phyloP scores from a whole-genome alignment of 768 basidiomycete species.

The Postia placenta region DNA sequence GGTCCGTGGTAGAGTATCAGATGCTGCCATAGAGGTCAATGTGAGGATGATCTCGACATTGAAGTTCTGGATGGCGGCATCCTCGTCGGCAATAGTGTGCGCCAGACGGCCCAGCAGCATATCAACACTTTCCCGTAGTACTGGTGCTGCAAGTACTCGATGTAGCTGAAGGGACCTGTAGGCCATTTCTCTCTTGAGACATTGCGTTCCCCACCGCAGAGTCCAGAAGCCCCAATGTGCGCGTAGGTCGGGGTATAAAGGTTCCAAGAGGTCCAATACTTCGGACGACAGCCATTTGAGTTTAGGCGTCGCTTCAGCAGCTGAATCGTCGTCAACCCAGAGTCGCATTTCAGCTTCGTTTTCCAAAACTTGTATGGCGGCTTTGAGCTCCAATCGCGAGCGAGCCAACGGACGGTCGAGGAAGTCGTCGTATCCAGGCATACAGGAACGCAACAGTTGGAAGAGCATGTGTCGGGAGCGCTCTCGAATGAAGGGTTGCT shows the following conservation, averaged over 20 bases:
- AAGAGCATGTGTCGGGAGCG: constrained; percentile 78
- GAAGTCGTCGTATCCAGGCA: constrained; percentile 71
- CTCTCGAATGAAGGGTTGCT: constrained; percentile 58
- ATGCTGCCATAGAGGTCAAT: constrained; percentile 53
- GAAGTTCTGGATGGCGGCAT: constrained; percentile 75
- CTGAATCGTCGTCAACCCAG: constrained; percentile 69
- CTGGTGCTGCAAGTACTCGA: constrained; percentile 67
- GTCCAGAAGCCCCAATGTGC: constrained; percentile 78
- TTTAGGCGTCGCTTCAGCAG: constrained; percentile 51
- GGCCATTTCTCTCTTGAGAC: constrained; percentile 79
- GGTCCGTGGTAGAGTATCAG: constrained; percentile 49
- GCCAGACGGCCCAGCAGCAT: constrained; percentile 78
- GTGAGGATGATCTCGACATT: constrained; percentile 79
- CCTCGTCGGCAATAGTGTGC: constrained; percentile 72
- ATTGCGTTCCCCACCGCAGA: constrained; percentile 79
- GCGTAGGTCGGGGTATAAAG: constrained; percentile 61
- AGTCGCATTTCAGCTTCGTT: constrained; percentile 48
- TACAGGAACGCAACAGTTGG: constrained; percentile 78
- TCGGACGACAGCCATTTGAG: constrained; percentile 64
- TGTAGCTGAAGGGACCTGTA: constrained; percentile 90
- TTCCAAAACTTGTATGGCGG: constrained; percentile 49
- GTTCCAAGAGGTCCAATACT: constrained; percentile 61
- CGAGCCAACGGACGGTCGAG: constrained; percentile 49
- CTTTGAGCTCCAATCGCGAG: constrained; percentile 42
- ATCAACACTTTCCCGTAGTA: constrained; percentile 68